These are phyloP conservation scores for Meyerozyma smithsonii DNA, from an alignment of 1,139 yeast genomes.

Conservation along the genomic window DNA sequence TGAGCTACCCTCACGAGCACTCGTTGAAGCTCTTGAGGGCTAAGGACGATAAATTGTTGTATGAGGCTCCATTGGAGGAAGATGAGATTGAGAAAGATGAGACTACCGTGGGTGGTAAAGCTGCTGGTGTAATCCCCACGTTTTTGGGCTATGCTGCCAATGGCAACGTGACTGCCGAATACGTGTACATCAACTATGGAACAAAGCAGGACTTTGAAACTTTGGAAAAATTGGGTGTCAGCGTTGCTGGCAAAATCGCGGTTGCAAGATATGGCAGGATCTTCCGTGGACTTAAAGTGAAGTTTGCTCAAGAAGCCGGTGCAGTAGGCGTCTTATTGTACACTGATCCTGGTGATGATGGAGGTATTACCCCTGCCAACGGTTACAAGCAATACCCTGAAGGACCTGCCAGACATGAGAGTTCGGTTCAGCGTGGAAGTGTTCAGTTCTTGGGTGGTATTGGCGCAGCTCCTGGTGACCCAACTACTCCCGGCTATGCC, in stretches of 20 bases:
- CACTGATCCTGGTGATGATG: slow-evolving; percentile 67
- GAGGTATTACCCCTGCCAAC: slow-evolving; percentile 39
- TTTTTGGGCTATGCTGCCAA: slow-evolving; percentile 68
- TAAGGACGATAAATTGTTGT: slow-evolving; percentile 8
- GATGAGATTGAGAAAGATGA: slow-evolving; percentile 12
- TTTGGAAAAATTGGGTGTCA: slow-evolving; percentile 41
- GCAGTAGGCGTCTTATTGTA: slow-evolving; percentile 57
- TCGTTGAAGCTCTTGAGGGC: slow-evolving; percentile 33
- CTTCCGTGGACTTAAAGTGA: slow-evolving; percentile 64
- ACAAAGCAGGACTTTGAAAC: slow-evolving; percentile 47
- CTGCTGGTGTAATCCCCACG: slow-evolving; percentile 38
- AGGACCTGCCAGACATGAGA: slow-evolving; percentile 68
- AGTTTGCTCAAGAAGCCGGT: slow-evolving; percentile 62
- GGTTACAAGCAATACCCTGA: slow-evolving; percentile 58
- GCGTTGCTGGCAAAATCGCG: slow-evolving; percentile 50
- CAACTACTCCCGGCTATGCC: slow-evolving; percentile 81
- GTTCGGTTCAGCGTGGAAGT: slow-evolving; percentile 59
- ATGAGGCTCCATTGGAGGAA: slow-evolving; percentile 11
- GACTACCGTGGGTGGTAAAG: slow-evolving; percentile 7
- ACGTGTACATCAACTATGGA: slow-evolving; percentile 61
- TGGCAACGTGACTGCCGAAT: slow-evolving; percentile 59
- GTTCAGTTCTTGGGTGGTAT: slow-evolving; percentile 69
- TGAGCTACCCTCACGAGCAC: slow-evolving; percentile 48
- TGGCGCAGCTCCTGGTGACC: slow-evolving; percentile 72
- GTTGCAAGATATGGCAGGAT: slow-evolving; percentile 56